phyloP scores from a whole-genome alignment of 2,329 filamentous ascomycete species.

The Fusarium lateritium region DNA sequence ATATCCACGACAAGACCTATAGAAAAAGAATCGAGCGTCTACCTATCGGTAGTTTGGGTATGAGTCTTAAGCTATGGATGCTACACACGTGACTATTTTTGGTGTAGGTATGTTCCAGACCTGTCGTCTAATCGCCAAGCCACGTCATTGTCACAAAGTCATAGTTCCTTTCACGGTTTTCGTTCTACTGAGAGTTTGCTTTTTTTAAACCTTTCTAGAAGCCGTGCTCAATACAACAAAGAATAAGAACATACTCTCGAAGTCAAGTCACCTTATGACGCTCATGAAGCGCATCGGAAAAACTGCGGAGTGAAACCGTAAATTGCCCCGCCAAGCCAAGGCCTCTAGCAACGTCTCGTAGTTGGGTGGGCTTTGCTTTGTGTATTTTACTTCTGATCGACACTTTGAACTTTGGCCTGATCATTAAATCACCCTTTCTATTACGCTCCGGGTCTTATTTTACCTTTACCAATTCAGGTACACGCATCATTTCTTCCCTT shows the following conservation, averaged over 20 bases:
- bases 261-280: neutral
- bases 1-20: constrained; percentile 31
- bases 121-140: too few relatives aligned
- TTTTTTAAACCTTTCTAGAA: too few relatives aligned
- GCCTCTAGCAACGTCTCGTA: constrained; percentile 41
- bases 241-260: too few relatives aligned
- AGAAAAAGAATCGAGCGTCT: constrained; percentile 3
- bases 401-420: constrained; percentile 43
- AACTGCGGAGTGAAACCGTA: constrained; percentile 45
- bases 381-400: constrained; percentile 49
- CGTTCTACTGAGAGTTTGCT: too few relatives aligned
- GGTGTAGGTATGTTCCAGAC: too few relatives aligned
- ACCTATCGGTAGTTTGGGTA: neutral
- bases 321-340: constrained; percentile 54
- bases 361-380: constrained; percentile 44
- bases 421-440: constrained; percentile 36
- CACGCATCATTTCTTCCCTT: constrained; percentile 22
- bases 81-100: neutral
- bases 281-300: constrained; percentile 50
- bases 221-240: too few relatives aligned
- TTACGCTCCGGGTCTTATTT: constrained; percentile 28
- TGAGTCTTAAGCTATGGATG: neutral
- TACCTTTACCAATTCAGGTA: constrained; percentile 21
- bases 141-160: too few relatives aligned
- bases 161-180: too few relatives aligned